Conservation (phyloP, 305 asterid genomes). For the Ilex paraguariensis region DNA sequence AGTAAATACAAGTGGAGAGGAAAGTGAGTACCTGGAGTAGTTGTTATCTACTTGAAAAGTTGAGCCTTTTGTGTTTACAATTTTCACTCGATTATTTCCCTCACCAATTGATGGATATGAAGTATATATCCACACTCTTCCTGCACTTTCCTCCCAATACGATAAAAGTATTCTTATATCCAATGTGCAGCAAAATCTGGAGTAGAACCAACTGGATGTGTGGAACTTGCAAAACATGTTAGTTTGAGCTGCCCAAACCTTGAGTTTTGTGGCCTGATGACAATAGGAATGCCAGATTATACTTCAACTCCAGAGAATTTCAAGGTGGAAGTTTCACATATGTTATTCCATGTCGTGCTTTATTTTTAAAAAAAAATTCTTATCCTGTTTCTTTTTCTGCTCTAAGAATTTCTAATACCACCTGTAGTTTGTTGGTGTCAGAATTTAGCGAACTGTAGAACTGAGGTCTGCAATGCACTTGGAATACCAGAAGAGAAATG, state of each 20-base stretch:
- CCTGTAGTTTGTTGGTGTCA: slow-evolving; percentile 28
- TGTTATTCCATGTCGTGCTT: slow-evolving; percentile 4
- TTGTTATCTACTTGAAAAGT: slow-evolving; percentile 15
- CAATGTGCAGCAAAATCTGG: slow-evolving; percentile 75
- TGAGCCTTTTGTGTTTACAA: not conserved
- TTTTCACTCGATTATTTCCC: not conserved
- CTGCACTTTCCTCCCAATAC: not conserved
- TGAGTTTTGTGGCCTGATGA: slow-evolving; percentile 86
- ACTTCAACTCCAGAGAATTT: slow-evolving; percentile 95
- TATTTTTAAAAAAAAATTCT: not conserved
- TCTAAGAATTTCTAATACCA: slow-evolving; percentile 15
- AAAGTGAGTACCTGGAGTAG: slow-evolving; percentile 64
- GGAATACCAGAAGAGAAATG: slow-evolving; percentile 70
- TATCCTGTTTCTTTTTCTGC: not conserved
- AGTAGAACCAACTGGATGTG: slow-evolving; percentile 66
- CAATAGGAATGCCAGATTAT: slow-evolving; percentile 95
- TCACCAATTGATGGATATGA: no score
- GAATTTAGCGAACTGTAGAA: slow-evolving; percentile 79
- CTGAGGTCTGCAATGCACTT: slow-evolving; percentile 67
- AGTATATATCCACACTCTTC: no score
- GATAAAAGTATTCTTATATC: slow-evolving; percentile 7
- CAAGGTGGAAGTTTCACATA: slow-evolving; percentile 46
- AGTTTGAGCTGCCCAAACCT: slow-evolving; percentile 70
- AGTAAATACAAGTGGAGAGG: slow-evolving; percentile 98
- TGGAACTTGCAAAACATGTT: slow-evolving; percentile 69